These are phyloP conservation scores for Eucalyptus brandiana DNA, from an alignment of 345 rosid species.

Conservation along the genomic window DNA sequence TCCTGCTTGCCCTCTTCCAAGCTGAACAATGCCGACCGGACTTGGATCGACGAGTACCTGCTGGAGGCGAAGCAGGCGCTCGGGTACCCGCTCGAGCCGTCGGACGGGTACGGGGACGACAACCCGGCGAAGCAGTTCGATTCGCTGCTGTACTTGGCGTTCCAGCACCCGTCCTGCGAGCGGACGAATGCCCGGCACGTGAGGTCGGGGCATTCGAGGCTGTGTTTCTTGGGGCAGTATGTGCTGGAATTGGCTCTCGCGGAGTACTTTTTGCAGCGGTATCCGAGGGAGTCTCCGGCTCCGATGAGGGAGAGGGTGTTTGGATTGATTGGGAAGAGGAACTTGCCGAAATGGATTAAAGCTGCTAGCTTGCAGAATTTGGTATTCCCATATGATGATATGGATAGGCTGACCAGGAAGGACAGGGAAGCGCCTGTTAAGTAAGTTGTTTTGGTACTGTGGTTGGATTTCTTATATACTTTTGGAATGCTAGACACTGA, in stretches of 20 bases:
- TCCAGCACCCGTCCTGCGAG: constrained; percentile 89
- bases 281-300: constrained; percentile 42
- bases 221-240: constrained; percentile 76
- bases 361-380: constrained; percentile 84
- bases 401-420: constrained; percentile 58
- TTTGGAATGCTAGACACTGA: not conserved
- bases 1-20: constrained; percentile 83
- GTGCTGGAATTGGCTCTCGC: constrained; percentile 66
- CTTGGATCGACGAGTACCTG: constrained; percentile 89
- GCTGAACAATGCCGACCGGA: constrained; percentile 71
- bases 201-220: constrained; percentile 77
- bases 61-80: constrained; percentile 92
- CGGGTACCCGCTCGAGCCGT: constrained; percentile 74
- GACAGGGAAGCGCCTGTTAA: constrained; percentile 83
- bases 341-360: constrained; percentile 75
- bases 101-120: constrained; percentile 52
- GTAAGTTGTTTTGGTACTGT: constrained; percentile 32
- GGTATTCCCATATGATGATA: constrained; percentile 87
- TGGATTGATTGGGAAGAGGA: constrained; percentile 89
- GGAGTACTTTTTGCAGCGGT: too few species aligned
- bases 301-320: constrained; percentile 94
- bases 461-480: not conserved
- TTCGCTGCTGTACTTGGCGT: constrained; percentile 66
- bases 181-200: constrained; percentile 77
- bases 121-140: constrained; percentile 96